Conservation (phyloP, 495 filamentous ascomycete genomes). For the Xylaria cubensis region DNA sequence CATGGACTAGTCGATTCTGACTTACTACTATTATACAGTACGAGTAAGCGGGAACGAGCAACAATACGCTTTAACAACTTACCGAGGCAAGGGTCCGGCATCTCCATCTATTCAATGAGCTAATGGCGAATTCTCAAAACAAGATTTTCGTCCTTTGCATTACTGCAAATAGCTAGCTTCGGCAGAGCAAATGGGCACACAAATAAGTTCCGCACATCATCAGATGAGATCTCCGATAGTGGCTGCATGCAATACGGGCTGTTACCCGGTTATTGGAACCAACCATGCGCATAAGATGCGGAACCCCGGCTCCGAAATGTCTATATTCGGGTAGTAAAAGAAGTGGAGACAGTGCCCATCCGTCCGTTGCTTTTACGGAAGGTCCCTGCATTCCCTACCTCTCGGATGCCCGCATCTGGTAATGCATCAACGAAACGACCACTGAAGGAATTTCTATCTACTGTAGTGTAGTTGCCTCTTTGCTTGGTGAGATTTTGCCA, state of each 20-base stretch:
- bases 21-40: background rate
- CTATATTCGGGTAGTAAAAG: background rate
- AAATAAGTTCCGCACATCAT: background rate
- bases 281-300: background rate
- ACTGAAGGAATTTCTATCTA: background rate
- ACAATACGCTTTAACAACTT: background rate
- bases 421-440: background rate
- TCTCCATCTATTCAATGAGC: background rate
- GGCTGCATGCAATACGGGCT: background rate
- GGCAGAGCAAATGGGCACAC: background rate
- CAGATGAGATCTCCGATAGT: background rate
- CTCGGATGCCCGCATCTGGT: background rate
- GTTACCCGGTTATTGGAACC: background rate
- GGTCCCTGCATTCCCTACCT: background rate
- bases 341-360: background rate
- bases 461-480: background rate
- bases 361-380: background rate
- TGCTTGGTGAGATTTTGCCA: background rate
- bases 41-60: background rate
- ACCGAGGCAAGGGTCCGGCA: background rate
- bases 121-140: background rate
- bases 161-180: background rate
- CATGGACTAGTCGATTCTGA: background rate
- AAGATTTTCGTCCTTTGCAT: background rate
- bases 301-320: background rate